Percentiles rank a stretch among this genome's conserved stretches.
Evolutionary conservation across 305 asterid species (phyloP).

Genomic region (Solanum hybrid): DNA sequence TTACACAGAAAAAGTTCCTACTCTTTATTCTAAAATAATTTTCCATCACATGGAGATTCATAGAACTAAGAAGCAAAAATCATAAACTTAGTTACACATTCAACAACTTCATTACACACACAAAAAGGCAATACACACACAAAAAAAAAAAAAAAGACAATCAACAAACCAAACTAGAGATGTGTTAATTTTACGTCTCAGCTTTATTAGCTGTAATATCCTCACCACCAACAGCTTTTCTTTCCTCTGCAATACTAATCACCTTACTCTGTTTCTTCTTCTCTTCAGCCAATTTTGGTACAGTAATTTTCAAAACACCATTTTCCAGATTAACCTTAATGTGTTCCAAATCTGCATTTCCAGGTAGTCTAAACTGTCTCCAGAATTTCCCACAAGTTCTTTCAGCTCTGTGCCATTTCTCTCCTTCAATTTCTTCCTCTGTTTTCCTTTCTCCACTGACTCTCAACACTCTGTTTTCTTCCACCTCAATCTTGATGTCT

Average conservation of each 20-base stretch:
- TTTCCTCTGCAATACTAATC: conserved; percentile 31
- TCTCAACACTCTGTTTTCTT: conserved; percentile 42
- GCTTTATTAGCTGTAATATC: conserved; percentile 26
- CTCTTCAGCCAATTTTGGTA: conserved; percentile 43
- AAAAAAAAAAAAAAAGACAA: too few species aligned
- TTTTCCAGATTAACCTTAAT: conserved; percentile 46
- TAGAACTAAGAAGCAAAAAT: not conserved
- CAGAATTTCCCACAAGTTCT: conserved; percentile 53
- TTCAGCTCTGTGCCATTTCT: conserved; percentile 72
- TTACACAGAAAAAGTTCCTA: not conserved
- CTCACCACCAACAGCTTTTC: conserved; percentile 7
- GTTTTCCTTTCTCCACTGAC: conserved; percentile 53
- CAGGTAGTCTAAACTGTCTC: conserved; percentile 67
- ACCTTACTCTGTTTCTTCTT: conserved; percentile 43
- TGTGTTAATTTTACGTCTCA: conserved; percentile 16
- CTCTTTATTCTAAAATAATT: not conserved
- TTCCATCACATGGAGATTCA: not conserved
- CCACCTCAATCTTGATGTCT: conserved; percentile 56
- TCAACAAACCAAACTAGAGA: not conserved
- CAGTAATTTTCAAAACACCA: conserved; percentile 48
- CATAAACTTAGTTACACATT: not conserved
- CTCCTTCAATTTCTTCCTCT: conserved; percentile 50
- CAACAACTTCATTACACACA: not conserved
- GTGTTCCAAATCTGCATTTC: conserved; percentile 40
- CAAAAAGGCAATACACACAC: not conserved